Evolutionary conservation across 2,329 filamentous ascomycete species (phyloP), one percentile per base, ranked within the genome.

Genomic region (Botrytis paeoniae): DNA sequence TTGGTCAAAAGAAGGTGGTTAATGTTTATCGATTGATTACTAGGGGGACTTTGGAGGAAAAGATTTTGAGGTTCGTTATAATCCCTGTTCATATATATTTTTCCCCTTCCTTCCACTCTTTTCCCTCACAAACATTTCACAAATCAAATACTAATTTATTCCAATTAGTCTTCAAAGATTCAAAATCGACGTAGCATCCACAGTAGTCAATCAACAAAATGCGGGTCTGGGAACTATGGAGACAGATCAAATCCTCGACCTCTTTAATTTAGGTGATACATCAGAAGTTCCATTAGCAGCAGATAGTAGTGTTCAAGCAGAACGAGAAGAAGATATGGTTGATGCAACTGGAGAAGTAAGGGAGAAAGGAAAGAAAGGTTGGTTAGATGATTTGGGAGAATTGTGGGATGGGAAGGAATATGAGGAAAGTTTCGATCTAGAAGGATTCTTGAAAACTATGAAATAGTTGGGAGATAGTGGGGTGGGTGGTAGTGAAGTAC

Each of bases 1-100:
- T 99, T 79, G 96, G 96, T 2, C 96, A 99, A 85, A 99, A 99
- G 89, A 99, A 98, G 88, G 96, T 98, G 54, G 96, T 99, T 78
- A 99, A 99, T 80, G 96, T 99, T 25, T 99, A 99, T 83, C 94
- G 96, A 37, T 87, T 99, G 77, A 96, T 99, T 79, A 99, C 96
- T 9, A 89, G 96, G 77, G 96, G 96, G 75, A 99, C 97, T 2
- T 85, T 99, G 66, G 96, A 99, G 83, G 96, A 99, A 86, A 99
- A 99, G 89, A 99, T 99, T 80, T 85, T 99, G 80, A 92, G 88
- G 89, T 91, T 86, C 80, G 87, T 85, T 25, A 62, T 4, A n/a
- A 43, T 57, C 69, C 66, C 43, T 32, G n/a, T n/a, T 60, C 32
- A 41, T 48, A 45, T 39, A 37, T 73, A 20, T 54, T n/a, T 61